Evolutionary conservation across 2,329 filamentous ascomycete genomes (phyloP).

Genomic region (Microcera coccophila): DNA sequence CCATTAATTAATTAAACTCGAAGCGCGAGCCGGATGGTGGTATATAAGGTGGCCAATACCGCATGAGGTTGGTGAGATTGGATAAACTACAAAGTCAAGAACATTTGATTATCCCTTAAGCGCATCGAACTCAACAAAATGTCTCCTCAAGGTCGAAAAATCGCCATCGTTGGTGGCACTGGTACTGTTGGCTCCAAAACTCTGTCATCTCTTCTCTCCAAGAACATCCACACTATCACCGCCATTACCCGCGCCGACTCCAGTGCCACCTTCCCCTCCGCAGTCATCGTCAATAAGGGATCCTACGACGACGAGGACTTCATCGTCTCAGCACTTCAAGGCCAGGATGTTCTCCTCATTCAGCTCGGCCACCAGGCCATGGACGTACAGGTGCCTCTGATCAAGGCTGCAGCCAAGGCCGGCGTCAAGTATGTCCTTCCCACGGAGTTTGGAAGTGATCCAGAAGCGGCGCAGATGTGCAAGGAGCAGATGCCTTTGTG

Average conservation of each 20-base stretch:
- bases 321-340: slow-evolving; percentile 25
- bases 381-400: slow-evolving; percentile 23
- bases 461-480: slow-evolving; percentile 19
- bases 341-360: slow-evolving; percentile 34
- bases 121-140: slow-evolving; percentile 4
- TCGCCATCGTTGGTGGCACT: slow-evolving; percentile 30
- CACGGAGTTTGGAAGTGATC: slow-evolving; percentile 31
- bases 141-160: slow-evolving; percentile 20
- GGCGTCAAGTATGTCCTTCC: slow-evolving; percentile 31
- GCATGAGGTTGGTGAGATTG: not conserved
- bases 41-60: too few relatives aligned
- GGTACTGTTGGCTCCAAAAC: slow-evolving; percentile 38
- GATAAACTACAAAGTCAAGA: not conserved
- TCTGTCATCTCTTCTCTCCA: slow-evolving; percentile 37
- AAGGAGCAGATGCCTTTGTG: slow-evolving; percentile 20
- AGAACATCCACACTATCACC: slow-evolving; percentile 46
- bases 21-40: not conserved
- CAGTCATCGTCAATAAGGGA: slow-evolving; percentile 36
- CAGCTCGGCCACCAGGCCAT: slow-evolving; percentile 14
- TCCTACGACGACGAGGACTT: slow-evolving; percentile 45
- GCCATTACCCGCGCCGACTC: slow-evolving; percentile 46
- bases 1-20: not conserved
- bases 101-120: not conserved
- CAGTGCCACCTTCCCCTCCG: slow-evolving; percentile 37
- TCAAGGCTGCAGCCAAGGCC: slow-evolving; percentile 31